A percentile compares a stretch with the other conserved stretches of the same genome.
Conservation (phyloP, 352 stramenopile genomes). For the Globisporangium alternatum region DNA sequence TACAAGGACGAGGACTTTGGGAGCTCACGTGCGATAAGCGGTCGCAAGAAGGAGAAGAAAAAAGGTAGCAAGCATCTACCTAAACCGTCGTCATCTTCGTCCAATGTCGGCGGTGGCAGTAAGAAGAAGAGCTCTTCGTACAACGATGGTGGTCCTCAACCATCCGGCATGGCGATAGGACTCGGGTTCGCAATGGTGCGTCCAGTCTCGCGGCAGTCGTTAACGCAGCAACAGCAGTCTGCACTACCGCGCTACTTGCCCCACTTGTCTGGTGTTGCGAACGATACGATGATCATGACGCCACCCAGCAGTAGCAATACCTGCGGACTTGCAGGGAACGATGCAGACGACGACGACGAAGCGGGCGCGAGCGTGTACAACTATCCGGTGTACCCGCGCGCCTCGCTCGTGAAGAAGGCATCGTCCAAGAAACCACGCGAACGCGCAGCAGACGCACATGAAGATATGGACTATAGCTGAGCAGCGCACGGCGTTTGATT, state of each 20-base stretch:
- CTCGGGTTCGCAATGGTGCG: conserved; percentile 35
- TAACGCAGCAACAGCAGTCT: conserved; percentile 28
- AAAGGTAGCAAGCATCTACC: conserved; percentile 38
- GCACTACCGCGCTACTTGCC: conserved; percentile 39
- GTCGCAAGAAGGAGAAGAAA: conserved; percentile 37
- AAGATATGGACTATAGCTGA: conserved; percentile 60
- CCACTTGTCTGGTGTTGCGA: conserved; percentile 28
- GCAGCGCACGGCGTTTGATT: neutral
- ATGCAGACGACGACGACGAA: conserved; percentile 26
- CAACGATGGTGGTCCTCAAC: conserved; percentile 9
- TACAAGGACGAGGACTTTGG: conserved; percentile 39
- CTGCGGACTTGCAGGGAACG: conserved; percentile 3
- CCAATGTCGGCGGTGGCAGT: conserved; percentile 21
- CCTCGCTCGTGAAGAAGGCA: conserved; percentile 35
- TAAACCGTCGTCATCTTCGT: conserved; percentile 27
- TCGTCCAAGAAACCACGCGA: conserved; percentile 51
- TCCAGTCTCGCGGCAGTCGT: conserved; percentile 40
- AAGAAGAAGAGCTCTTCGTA: conserved; percentile 32
- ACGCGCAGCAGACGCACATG: conserved; percentile 28
- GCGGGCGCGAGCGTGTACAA: conserved; percentile 44
- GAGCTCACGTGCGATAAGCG: conserved; percentile 20
- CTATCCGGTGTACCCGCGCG: conserved; percentile 46
- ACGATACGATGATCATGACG: conserved; percentile 22
- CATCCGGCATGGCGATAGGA: conserved; percentile 18
- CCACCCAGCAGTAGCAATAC: neutral